Evolutionary conservation across 768 basidiomycete genomes (phyloP).

Genomic region (Tylopilus rubrobrunneus): DNA sequence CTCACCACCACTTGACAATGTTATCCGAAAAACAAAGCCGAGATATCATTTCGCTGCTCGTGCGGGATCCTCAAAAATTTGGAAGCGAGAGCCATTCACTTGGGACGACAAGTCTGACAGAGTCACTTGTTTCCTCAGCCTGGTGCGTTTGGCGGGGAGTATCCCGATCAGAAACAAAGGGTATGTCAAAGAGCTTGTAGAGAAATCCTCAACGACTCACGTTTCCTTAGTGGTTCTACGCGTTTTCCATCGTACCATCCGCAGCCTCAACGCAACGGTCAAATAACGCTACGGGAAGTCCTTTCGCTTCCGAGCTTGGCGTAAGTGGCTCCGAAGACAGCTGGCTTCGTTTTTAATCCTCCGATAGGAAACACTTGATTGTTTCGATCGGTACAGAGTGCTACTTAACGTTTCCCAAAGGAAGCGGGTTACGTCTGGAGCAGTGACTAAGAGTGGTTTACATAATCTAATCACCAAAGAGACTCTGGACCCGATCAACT

Average conservation of each 20-base stretch:
- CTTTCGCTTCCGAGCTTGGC: conserved; percentile 64
- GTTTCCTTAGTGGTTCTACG: conserved; percentile 86
- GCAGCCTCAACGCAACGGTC: conserved; percentile 43
- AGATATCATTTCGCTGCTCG: conserved; percentile 82
- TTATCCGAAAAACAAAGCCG: conserved; percentile 65
- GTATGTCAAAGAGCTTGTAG: conserved; percentile 41
- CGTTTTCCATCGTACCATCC: conserved; percentile 76
- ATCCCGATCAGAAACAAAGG: conserved; percentile 72
- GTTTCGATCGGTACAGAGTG: conserved; percentile 91
- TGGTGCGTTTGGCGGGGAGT: conserved; percentile 82
- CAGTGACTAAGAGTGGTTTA: too few species aligned
- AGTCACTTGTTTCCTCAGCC: conserved; percentile 70
- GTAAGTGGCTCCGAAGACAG: conserved; percentile 40
- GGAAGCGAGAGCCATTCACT: conserved; percentile 91
- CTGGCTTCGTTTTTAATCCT: conserved; percentile 1
- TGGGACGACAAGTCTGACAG: conserved; percentile 75
- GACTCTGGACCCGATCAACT: too few species aligned
- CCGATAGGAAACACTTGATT: conserved; percentile 84
- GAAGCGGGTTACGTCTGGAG: too few species aligned
- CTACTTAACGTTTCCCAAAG: conserved; percentile 95
- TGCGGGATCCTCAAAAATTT: conserved; percentile 70
- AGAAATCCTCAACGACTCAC: conserved; percentile 7
- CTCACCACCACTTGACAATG: conserved; percentile 60
- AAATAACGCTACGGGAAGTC: conserved; percentile 66
- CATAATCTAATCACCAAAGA: too few species aligned